Evolutionary conservation across 352 stramenopile genomes (phyloP), one percentile per base, ranked within the genome.

Genomic region (Blastocystis sp.): DNA sequence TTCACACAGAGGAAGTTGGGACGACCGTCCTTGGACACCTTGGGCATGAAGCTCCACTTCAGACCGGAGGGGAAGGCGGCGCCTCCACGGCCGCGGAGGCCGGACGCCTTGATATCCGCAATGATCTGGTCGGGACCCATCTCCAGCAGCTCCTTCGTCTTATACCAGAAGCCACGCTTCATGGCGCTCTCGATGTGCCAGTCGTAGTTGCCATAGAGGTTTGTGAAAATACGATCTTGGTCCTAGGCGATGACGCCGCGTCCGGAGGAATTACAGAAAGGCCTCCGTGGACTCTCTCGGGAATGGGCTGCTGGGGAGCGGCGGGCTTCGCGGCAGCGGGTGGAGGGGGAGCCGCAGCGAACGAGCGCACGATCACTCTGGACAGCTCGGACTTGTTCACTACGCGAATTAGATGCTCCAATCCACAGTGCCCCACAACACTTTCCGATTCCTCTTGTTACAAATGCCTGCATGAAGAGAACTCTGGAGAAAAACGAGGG

Each of bases 41-140:
- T 99, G 89, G 97, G 97, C 97, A 99, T 99, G 92, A 99, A 99
- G 68, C 92, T 97, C 97, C 97, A 99, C 93, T 99, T 99, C 63
- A 99, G 93, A 11, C 97, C 97, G 0, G 95, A 98, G 11, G 97
- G 97, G 91, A 99, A 99, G 3, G 96, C 97, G 63, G 97, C 97
- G 60, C 97, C 97, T 61, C 97, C 97, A 65, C 97, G 94, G 89
- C 97, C 97, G 69, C 97, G 94, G 11, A 99, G 92, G 24, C 97
- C 97, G 43, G 94, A 98, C 90, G 98, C 95, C 92, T 99, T 99
- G 82, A 99, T 98, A 91, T 99, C 96, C 91, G 98, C 94, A 59
- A 99, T 94, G 90, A 99, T 99, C 95, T 95, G 98, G 91, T 99
- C 97, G 9, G 97, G 97, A 24, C 97, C 97, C 96, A 98, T 98